Percentiles rank a stretch among this genome's conserved stretches.
These are phyloP conservation scores for Astragalus membranaceus DNA, from an alignment of 306 rosid genomes.

Conservation along the genomic window DNA sequence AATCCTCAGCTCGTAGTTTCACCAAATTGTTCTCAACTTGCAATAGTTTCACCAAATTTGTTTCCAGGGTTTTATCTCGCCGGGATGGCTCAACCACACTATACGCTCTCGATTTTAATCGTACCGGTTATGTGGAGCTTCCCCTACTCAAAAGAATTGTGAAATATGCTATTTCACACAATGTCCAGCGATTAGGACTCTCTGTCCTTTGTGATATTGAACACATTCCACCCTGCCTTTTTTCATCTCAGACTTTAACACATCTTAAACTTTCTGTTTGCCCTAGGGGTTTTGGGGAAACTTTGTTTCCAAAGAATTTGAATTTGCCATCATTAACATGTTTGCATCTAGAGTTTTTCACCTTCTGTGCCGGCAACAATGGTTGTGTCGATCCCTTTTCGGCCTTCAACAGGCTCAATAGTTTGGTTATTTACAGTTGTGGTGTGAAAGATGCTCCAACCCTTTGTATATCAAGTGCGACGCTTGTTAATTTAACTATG, in stretches of 20 bases:
- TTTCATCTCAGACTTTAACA: background rate
- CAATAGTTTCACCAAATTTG: background rate
- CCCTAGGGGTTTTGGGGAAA: background rate
- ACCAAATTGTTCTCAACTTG: background rate
- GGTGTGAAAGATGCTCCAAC: background rate
- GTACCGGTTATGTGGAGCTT: background rate
- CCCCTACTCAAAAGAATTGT: background rate
- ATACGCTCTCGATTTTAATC: background rate
- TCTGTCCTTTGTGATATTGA: background rate
- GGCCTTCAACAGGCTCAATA: background rate
- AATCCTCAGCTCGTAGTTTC: background rate
- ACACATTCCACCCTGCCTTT: background rate
- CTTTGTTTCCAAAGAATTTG: background rate
- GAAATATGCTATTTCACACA: conserved; percentile 2
- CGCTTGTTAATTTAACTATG: conserved; percentile 5
- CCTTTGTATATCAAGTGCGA: background rate
- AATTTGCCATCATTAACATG: background rate
- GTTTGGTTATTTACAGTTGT: background rate
- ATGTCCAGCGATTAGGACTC: background rate
- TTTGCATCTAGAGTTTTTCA: conserved; percentile 1
- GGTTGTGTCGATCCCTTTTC: conserved; percentile 1
- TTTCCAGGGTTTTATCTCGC: background rate
- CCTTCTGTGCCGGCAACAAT: background rate
- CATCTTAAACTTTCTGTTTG: background rate
- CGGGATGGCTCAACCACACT: background rate